phyloP scores from a whole-genome alignment of 192 early-diverging fungal genomes.

The Entophlyctis luteolus region DNA sequence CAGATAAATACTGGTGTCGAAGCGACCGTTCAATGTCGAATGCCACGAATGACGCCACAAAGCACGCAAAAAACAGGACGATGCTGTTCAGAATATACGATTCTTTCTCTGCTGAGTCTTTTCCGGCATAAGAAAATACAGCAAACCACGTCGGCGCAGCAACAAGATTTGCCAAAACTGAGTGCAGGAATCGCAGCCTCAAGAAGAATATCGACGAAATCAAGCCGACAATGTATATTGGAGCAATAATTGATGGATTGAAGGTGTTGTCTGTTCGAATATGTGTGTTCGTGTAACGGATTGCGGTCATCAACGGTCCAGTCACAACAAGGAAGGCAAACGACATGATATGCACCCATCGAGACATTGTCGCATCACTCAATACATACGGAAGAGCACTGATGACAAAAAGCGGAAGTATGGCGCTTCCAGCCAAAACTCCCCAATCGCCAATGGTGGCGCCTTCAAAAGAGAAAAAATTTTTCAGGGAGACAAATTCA shows the following conservation, averaged over 20 bases:
- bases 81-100: slow-evolving; percentile 32
- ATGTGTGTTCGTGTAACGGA: slow-evolving; percentile 32
- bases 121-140: slow-evolving; percentile 25
- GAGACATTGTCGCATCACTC: slow-evolving; percentile 4
- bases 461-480: slow-evolving; percentile 1
- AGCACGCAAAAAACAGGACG: slow-evolving; percentile 34
- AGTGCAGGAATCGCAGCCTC: slow-evolving; percentile 42
- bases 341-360: slow-evolving; percentile 37
- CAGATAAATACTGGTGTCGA: slow-evolving; percentile 46
- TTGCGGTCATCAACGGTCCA: slow-evolving; percentile 42
- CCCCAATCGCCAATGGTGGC: slow-evolving; percentile 20
- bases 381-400: slow-evolving; percentile 2
- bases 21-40: slow-evolving; percentile 44
- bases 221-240: slow-evolving; percentile 46
- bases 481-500: not conserved
- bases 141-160: slow-evolving; percentile 39
- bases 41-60: slow-evolving; percentile 40
- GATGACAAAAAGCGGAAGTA: slow-evolving; percentile 13
- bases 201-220: slow-evolving; percentile 45
- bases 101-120: not conserved
- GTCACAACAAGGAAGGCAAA: slow-evolving; percentile 34
- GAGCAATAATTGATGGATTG: slow-evolving; percentile 36
- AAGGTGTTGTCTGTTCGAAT: slow-evolving; percentile 15
- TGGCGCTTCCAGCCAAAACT: slow-evolving; percentile 8
- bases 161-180: slow-evolving; percentile 32